Evolutionary conservation across 495 filamentous ascomycete species (phyloP).

Genomic region (Podospora tetraspora): DNA sequence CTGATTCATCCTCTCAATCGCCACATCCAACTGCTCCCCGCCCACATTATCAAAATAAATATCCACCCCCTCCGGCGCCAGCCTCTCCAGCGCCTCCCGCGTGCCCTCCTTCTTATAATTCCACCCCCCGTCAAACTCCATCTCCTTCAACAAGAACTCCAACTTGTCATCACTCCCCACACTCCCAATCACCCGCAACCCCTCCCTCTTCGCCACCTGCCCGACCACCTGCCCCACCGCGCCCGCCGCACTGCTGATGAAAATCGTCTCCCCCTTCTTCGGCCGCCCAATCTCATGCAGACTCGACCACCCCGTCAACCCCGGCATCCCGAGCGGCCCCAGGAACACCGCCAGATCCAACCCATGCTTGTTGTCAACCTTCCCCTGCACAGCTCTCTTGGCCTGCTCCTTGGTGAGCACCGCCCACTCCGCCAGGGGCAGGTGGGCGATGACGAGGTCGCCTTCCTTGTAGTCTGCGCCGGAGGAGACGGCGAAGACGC

Average conservation of each 20-base stretch:
- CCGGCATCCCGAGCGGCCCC: conserved; percentile 81
- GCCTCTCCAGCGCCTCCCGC: conserved; percentile 61
- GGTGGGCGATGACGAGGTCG: conserved; percentile 57
- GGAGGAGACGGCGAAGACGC: conserved; percentile 60
- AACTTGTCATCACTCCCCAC: conserved; percentile 62
- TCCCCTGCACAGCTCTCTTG: conserved; percentile 31
- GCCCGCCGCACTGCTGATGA: conserved; percentile 74
- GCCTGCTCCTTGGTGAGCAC: conserved; percentile 31
- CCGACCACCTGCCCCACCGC: conserved; percentile 83
- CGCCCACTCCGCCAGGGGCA: conserved; percentile 61
- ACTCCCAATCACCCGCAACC: conserved; percentile 72
- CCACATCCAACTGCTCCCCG: conserved; percentile 78
- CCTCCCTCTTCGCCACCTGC: conserved; percentile 82
- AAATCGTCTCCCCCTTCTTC: conserved; percentile 84
- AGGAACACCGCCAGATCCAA: conserved; percentile 60
- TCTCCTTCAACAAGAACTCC: conserved; percentile 58
- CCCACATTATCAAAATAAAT: conserved; percentile 98
- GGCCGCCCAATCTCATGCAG: conserved; percentile 80
- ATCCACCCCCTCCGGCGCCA: conserved; percentile 80
- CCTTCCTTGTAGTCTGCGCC: conserved; percentile 56
- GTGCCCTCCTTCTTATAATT: conserved; percentile 65
- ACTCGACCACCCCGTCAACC: conserved; percentile 74
- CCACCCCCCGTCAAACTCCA: conserved; percentile 66
- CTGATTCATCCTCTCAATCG: conserved; percentile 61
- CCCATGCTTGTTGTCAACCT: conserved; percentile 56